Evolutionary conservation across 2,329 filamentous ascomycete species (phyloP), one percentile per base, ranked within the genome.

Genomic region (Penicillium janthinellum): DNA sequence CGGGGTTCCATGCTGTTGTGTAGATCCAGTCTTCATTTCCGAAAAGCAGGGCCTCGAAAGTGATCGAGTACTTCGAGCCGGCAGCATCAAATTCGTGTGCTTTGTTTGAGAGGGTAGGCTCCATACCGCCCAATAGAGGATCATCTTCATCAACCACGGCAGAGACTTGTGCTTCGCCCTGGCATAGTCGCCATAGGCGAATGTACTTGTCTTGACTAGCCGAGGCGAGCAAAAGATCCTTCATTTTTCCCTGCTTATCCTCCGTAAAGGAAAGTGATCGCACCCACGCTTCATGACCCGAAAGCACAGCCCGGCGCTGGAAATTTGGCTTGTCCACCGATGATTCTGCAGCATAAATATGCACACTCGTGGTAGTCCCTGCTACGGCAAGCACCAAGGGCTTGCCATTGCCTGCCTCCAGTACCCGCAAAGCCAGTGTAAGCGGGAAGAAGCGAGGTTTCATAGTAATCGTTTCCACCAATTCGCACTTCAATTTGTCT

Each of bases 11-110:
- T 56, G 83, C 82, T 1, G 91, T 88, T 57, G 90, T 96, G 76
- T 96, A 98, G 58, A 99, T 94, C 95, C 95, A 99, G 71, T 99
- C 95, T 73, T 99, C 95, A 71, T 99, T 95, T 8, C 95, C 95
- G 2, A 99, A 85, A 5, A 99, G 84, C 2, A 99, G 81, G 1
- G 95, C 95, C 75, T 99, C 95, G 67, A 99, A 98, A 0, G 92
- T 96, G 57, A 96, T 83, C 6, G 90, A 90, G 75, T 90, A 94
- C 65, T 89, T 88, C 4, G 80, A 81, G 0, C 78, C 81, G 0
- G 78, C 80, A 2, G 85, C 82, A 44, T 85, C 84, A 59, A 99
- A 86, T 56, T 86, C 85, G 73, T 98, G 90, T 0, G 90, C 89
- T 77, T 97, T 98, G 76, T 97, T 98, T 0, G 92, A 91, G 0